Evolutionary conservation across 2,329 filamentous ascomycete genomes (phyloP), one percentile per base, ranked within the genome.

Genomic region (Thielaviopsis euricoi): DNA sequence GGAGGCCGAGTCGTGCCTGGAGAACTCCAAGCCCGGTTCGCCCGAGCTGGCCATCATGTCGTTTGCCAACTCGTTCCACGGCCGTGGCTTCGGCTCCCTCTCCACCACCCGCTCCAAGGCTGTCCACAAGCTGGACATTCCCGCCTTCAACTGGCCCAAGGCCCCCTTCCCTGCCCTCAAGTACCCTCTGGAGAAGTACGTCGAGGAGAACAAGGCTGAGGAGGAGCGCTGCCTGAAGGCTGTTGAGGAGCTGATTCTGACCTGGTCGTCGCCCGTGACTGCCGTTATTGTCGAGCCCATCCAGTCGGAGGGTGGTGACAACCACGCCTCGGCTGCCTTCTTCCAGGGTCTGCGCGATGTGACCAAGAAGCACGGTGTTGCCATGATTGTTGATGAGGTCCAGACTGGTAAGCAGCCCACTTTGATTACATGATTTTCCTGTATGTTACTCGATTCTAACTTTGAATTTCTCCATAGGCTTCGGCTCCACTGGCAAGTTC

Each of bases 111-210:
- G 89, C 68, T 90, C 85, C 71, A 95, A 95, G 79, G 81, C 89
- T 52, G 90, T 95, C 69, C 89, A 95, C 78, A 95, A 95, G 75
- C 76, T 95, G 65, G 89, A 95, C 68, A 95, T 95, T 65, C 89
- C 89, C 23, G 87, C 89, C 66, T 95, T 95, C 67, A 86, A 95
- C 77, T 95, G 89, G 89, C 89, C 89, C 26, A 87, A 91, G 70
- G 89, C 89, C 19, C 81, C 86, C 58, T 95, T 95, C 78, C 90
- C 89, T 10, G 67, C 74, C 62, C 80, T 94, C 67, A 90, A 90
- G 72, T 95, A 95, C 71, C 89, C 89, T 0, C 82, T 95, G 6
- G 85, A 89, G 64, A 76, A 88, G 64, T 81, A 93, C 70, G 85
- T 71, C 22, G 80, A 82, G 64, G 89, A 93, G 72, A 95, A 95